These are phyloP conservation scores for Hippophae rhamnoides DNA, from an alignment of 306 rosid genomes.

Conservation along the genomic window DNA sequence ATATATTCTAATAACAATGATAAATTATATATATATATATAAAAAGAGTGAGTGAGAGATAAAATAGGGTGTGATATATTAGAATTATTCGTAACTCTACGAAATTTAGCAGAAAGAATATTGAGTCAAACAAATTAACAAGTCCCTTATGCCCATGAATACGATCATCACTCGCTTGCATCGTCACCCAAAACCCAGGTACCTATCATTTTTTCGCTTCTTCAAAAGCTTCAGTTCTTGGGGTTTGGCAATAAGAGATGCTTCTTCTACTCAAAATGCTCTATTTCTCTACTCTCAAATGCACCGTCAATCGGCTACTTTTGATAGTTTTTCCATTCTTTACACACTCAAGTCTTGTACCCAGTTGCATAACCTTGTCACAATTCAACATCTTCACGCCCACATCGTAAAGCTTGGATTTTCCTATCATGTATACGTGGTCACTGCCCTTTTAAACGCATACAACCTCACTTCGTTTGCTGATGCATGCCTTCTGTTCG, in stretches of 20 bases:
- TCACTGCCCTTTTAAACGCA: slow-evolving; percentile 30
- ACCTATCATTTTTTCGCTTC: slow-evolving; percentile 6
- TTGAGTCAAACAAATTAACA: too few relatives aligned
- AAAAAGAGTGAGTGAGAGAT: too few relatives aligned
- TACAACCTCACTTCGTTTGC: slow-evolving; percentile 23
- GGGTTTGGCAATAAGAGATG: slow-evolving; percentile 41
- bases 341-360: slow-evolving; percentile 47
- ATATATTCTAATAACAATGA: too few relatives aligned
- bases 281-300: slow-evolving; percentile 28
- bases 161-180: too few relatives aligned
- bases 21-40: too few relatives aligned
- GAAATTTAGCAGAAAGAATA: too few relatives aligned
- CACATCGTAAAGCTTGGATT: slow-evolving; percentile 53
- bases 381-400: slow-evolving; percentile 44
- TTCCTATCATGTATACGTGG: slow-evolving; percentile 30
- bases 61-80: too few relatives aligned
- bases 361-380: slow-evolving; percentile 18
- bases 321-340: slow-evolving; percentile 41
- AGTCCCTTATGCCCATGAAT: too few relatives aligned
- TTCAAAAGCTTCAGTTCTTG: slow-evolving; percentile 29
- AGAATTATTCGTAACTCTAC: too few relatives aligned
- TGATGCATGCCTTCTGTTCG: slow-evolving; percentile 42
- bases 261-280: slow-evolving; percentile 37
- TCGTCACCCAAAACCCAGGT: slow-evolving; percentile 9
- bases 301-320: slow-evolving; percentile 30